These are phyloP conservation scores for Gentiana straminea DNA, from an alignment of 257 asterid genomes.

Conservation along the genomic window DNA sequence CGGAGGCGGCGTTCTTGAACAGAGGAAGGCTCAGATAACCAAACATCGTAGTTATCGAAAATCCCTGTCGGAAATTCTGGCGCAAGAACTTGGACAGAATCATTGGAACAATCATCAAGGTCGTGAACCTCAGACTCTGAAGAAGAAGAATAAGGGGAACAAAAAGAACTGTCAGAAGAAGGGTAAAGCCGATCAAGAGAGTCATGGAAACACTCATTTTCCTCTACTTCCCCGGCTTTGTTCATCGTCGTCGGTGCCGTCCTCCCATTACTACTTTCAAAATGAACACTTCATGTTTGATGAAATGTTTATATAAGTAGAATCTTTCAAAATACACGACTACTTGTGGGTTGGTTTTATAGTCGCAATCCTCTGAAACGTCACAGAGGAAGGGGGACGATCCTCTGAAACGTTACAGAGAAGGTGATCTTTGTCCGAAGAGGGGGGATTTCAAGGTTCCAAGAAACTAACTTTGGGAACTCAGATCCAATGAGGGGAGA, in stretches of 20 bases:
- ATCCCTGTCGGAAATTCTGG: constrained; percentile 51
- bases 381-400: too few species aligned
- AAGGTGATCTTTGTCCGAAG: constrained; percentile 14
- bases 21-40: constrained; percentile 85
- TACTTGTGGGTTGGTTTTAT: too few species aligned
- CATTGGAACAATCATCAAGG: constrained; percentile 20
- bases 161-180: constrained; percentile 62
- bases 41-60: constrained; percentile 58
- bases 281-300: constrained; percentile 17
- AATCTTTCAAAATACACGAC: too few species aligned
- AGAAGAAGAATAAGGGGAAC: constrained; percentile 47
- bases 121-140: constrained; percentile 45
- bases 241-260: constrained; percentile 39
- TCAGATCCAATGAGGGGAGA: constrained; percentile 57
- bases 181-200: constrained; percentile 75
- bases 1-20: constrained; percentile 79
- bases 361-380: too few species aligned
- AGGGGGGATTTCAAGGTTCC: constrained; percentile 24
- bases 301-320: too few species aligned
- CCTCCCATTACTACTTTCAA: constrained; percentile 32
- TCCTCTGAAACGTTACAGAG: too few species aligned
- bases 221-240: constrained; percentile 46
- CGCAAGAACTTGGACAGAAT: constrained; percentile 16
- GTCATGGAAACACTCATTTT: constrained; percentile 55
- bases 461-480: constrained; percentile 5